These are phyloP conservation scores for Apiotrichum mycotoxinovorans DNA, from an alignment of 1,284 basidiomycete genomes.

Conservation along the genomic window DNA sequence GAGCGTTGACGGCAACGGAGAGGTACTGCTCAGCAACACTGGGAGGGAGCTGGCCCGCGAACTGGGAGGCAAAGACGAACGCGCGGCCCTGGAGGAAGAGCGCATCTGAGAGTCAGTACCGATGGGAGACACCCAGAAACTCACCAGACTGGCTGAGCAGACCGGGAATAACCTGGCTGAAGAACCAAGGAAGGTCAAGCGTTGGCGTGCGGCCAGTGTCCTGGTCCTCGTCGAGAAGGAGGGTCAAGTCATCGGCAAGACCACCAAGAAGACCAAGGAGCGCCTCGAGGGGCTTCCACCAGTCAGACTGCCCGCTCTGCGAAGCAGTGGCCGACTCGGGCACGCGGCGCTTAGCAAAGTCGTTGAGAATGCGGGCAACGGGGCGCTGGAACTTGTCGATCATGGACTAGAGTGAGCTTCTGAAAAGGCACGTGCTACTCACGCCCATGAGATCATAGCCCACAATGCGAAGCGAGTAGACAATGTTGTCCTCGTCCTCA, in stretches of 20 bases:
- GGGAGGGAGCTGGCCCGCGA: conserved; percentile 66
- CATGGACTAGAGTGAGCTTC: conserved; percentile 57
- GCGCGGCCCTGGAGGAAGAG: conserved; percentile 91
- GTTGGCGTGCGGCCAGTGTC: conserved; percentile 59
- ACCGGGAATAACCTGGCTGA: conserved; percentile 73
- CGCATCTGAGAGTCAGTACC: conserved; percentile 55
- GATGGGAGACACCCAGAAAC: neutral
- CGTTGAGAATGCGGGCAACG: conserved; percentile 60
- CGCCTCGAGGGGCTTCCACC: conserved; percentile 84
- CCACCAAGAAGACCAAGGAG: conserved; percentile 79
- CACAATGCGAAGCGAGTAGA: conserved; percentile 76
- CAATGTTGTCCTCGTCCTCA: conserved; percentile 84
- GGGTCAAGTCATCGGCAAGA: conserved; percentile 69
- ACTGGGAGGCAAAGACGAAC: conserved; percentile 92
- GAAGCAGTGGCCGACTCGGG: conserved; percentile 34
- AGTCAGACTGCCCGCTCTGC: conserved; percentile 40
- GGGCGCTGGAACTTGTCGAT: conserved; percentile 64
- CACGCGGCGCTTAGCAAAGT: conserved; percentile 55
- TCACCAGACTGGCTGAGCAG: conserved; percentile 55
- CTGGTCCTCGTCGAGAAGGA: conserved; percentile 70
- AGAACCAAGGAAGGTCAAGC: conserved; percentile 72
- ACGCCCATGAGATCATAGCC: conserved; percentile 80
- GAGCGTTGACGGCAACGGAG: conserved; percentile 74
- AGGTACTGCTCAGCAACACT: conserved; percentile 77
- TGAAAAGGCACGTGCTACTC: conserved; percentile 30